These are phyloP conservation scores for Chrysophaeum taylorii DNA, from an alignment of 352 stramenopile species.

Conservation along the genomic window DNA sequence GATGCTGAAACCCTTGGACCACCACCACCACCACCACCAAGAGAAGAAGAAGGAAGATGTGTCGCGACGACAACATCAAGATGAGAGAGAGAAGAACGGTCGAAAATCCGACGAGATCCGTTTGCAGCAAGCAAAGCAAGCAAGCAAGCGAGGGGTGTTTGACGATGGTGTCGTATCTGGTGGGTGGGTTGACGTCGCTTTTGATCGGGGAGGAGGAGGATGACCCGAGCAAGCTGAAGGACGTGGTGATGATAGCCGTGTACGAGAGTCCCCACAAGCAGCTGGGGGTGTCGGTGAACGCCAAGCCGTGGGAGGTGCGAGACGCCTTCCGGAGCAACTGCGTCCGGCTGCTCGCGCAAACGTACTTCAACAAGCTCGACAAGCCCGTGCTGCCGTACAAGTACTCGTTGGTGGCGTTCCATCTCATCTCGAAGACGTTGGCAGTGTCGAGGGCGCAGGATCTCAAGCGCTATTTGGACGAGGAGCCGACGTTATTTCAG, in stretches of 20 bases:
- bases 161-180: neutral
- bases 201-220: neutral
- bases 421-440: neutral
- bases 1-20: too few species aligned
- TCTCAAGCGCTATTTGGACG: neutral
- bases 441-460: slow-evolving; percentile 3
- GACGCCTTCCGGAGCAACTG: slow-evolving; percentile 1
- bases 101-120: too few species aligned
- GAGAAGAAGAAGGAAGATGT: too few species aligned
- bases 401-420: neutral
- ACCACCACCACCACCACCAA: too few species aligned
- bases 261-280: neutral
- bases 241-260: neutral
- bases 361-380: neutral
- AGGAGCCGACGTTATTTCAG: neutral
- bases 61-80: too few species aligned
- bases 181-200: neutral
- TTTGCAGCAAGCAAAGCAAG: too few species aligned
- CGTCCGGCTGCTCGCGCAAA: neutral
- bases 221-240: neutral
- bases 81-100: too few species aligned
- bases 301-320: neutral
- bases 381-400: slow-evolving; percentile 3
- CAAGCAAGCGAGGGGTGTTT: too few species aligned
- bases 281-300: neutral